Conservation (phyloP, 1,284 basidiomycete genomes). For the Moniliophthora roreri region DNA sequence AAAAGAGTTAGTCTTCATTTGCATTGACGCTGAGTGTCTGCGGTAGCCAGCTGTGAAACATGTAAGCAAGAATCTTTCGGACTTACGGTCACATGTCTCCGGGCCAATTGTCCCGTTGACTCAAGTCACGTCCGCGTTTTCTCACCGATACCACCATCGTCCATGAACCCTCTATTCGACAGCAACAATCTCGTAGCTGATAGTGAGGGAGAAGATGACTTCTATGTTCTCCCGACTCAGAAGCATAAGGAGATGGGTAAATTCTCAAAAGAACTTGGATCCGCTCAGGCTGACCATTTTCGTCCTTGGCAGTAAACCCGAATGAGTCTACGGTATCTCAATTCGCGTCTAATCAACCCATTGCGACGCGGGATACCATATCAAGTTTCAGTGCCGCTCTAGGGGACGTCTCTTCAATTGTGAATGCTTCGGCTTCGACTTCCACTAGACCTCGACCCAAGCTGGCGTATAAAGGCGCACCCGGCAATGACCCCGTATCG, state of each 20-base stretch:
- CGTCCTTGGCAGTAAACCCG: neutral
- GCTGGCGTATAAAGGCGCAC: too few relatives aligned
- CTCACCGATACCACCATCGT: neutral
- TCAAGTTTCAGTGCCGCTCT: neutral
- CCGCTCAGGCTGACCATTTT: too few relatives aligned
- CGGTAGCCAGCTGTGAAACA: too few relatives aligned
- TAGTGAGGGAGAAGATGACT: constrained; percentile 2
- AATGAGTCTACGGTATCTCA: neutral
- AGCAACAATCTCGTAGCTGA: neutral
- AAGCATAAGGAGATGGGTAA: neutral
- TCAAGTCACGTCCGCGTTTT: neutral
- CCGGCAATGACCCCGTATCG: too few relatives aligned
- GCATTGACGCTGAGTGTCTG: too few relatives aligned
- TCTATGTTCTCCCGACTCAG: neutral
- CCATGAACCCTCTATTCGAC: neutral
- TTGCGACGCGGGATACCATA: neutral
- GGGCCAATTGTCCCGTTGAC: too few relatives aligned
- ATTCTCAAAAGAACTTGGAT: neutral
- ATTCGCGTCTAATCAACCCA: neutral
- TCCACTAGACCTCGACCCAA: neutral
- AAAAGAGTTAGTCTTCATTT: too few relatives aligned
- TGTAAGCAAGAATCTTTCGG: too few relatives aligned
- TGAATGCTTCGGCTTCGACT: neutral
- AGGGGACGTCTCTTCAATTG: neutral
- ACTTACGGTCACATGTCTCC: too few relatives aligned